Base-by-base conservation (phyloP, 805 yeast species). In the Monosporozyma siamensis region DNA sequence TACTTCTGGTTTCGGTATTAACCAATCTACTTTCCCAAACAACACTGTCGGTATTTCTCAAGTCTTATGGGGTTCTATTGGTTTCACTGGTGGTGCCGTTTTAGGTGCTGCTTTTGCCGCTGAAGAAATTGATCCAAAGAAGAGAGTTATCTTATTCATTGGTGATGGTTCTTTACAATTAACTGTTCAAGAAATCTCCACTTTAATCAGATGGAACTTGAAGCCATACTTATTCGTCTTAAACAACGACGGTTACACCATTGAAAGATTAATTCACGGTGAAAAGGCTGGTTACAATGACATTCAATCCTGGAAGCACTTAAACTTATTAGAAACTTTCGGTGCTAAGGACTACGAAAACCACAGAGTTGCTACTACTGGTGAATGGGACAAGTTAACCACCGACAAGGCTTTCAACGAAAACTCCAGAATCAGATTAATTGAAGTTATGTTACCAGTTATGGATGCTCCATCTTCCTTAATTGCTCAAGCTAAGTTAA, bases 101-200 rank as follows among this genome's bases (percentile, higher is more conserved):
- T 62, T 75, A 47, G 86, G 86, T 61, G 85, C 86, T 38, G 75
- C 74, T 34, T 72, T 77, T 65, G 85, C 83, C 21, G 77, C 80
- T 50, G 74, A 75, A 56, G 85, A 80, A 62, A 55, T 76, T 44
- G 76, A 77, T 56, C 78, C 77, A 50, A 58, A 59, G 46, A 76
- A 70, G 64, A 75, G 86, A 70, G 82, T 77, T 42, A 69, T 78
- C 46, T 65, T 80, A 47, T 80, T 80, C 59, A 75, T 78, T 51
- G 87, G 87, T 68, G 87, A 80, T 62, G 87, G 87, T 61, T 80
- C 86, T 36, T 68, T 80, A 54, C 87, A 80, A 66, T 71, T 80
- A 64, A 79, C 87, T 11, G 83, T 78, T 27, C 85, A 79, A 67
- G 82, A 81, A 60, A 77, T 80, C 58, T 76, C 82, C 43, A 79